Evolutionary conservation across 2,329 filamentous ascomycete species (phyloP).

Genomic region (Aspergillus chevalieri): DNA sequence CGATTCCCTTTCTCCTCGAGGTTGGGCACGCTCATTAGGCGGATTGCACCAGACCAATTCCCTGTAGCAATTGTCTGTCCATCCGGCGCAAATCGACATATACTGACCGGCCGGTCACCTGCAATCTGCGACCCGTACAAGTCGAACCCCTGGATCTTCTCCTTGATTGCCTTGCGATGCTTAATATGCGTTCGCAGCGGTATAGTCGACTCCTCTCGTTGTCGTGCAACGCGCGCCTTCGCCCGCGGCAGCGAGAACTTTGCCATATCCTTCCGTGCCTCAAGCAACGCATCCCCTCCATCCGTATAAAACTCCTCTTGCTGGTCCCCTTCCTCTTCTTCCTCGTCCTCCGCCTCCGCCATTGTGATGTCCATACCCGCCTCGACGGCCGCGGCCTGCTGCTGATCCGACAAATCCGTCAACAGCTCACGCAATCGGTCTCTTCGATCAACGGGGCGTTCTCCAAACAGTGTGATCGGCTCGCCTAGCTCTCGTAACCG

Average conservation of each 20-base stretch:
- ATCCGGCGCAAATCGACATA: constrained; percentile 83
- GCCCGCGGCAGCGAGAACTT: constrained; percentile 77
- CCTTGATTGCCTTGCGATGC: constrained; percentile 83
- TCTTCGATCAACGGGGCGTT: constrained; percentile 76
- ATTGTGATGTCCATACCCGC: constrained; percentile 49
- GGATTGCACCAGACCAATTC: constrained; percentile 87
- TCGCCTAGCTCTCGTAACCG: constrained; percentile 82
- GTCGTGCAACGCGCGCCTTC: constrained; percentile 67
- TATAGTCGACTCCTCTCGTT: constrained; percentile 75
- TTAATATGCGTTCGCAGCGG: constrained; percentile 85
- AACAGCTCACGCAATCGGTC: constrained; percentile 80
- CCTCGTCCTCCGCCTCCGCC: constrained; percentile 40
- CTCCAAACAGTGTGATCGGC: constrained; percentile 89
- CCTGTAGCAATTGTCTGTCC: constrained; percentile 79
- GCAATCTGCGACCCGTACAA: constrained; percentile 90
- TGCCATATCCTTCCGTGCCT: constrained; percentile 73
- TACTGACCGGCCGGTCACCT: constrained; percentile 83
- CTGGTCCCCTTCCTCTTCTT: constrained; percentile 62
- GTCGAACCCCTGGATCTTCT: constrained; percentile 74
- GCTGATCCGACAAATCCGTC: constrained; percentile 63
- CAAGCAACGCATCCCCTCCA: constrained; percentile 66
- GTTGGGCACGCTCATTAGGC: constrained; percentile 75
- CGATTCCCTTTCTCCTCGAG: constrained; percentile 69
- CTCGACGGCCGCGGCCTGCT: constrained; percentile 41
- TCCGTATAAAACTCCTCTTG: constrained; percentile 95